phyloP scores from a whole-genome alignment of 768 basidiomycete species.

The Mycena galopus region DNA sequence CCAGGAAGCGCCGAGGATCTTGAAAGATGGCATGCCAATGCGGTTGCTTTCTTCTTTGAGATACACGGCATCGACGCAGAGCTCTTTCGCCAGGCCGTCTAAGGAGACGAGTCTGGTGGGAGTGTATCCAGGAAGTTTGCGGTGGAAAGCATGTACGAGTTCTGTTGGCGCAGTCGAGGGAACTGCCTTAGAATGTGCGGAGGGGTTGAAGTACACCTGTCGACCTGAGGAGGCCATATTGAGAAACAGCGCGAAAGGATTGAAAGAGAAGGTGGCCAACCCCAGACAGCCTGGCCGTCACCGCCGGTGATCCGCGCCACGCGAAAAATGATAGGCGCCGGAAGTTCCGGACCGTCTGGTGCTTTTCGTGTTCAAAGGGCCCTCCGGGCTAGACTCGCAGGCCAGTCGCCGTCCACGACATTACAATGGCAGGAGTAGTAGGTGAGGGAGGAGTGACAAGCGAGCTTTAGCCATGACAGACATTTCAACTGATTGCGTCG shows the following conservation, averaged over 20 bases:
- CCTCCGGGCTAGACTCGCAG: too few species aligned
- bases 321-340: neutral
- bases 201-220: neutral
- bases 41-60: slow-evolving; percentile 25
- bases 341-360: too few species aligned
- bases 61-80: slow-evolving; percentile 7
- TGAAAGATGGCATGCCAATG: slow-evolving; percentile 24
- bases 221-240: neutral
- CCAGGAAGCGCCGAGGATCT: slow-evolving; percentile 31
- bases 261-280: neutral
- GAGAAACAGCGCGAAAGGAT: neutral
- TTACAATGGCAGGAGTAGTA: too few species aligned
- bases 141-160: neutral
- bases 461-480: too few species aligned
- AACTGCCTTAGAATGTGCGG: neutral
- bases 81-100: slow-evolving; percentile 1
- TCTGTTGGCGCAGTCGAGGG: neutral
- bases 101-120: slow-evolving; percentile 3
- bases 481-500: too few species aligned
- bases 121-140: neutral
- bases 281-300: neutral
- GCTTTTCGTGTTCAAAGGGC: too few species aligned
- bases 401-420: too few species aligned
- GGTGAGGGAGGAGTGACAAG: too few species aligned
- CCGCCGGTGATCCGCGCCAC: slow-evolving; percentile 3